phyloP scores from a whole-genome alignment of 768 basidiomycete species.

The Auriscalpium microsporum region DNA sequence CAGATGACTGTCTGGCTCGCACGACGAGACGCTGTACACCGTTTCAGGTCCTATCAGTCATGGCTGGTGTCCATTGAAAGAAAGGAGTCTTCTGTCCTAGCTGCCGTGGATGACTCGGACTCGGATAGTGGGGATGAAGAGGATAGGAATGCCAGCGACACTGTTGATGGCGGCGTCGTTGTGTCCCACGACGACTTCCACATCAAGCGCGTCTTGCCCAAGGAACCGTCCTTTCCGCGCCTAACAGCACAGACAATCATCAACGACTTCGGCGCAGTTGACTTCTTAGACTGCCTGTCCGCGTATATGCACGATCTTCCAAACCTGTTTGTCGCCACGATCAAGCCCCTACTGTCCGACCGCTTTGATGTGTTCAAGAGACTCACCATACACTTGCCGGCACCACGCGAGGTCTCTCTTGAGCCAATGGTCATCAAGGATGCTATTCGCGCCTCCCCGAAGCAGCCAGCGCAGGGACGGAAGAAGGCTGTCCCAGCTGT shows the following conservation, averaged over 20 bases:
- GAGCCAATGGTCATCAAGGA: background rate
- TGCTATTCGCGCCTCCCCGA: background rate
- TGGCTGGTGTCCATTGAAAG: slow-evolving; percentile 12
- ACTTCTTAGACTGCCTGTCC: background rate
- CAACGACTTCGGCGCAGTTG: background rate
- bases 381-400: background rate
- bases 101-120: no score
- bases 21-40: slow-evolving; percentile 21
- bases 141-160: no score
- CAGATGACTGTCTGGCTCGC: slow-evolving; percentile 34
- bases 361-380: background rate
- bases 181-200: background rate
- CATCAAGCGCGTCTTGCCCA: background rate
- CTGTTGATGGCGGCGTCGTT: background rate
- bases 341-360: background rate
- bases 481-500: background rate
- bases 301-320: background rate
- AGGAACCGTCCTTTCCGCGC: background rate
- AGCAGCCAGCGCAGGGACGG: background rate
- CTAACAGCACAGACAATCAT: background rate
- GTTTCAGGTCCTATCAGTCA: slow-evolving; percentile 4
- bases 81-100: background rate
- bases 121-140: background rate
- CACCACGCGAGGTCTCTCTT: background rate
- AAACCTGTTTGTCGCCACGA: background rate